Evolutionary conservation across 1,284 basidiomycete genomes (phyloP).

Genomic region (Vanrija humicola): DNA sequence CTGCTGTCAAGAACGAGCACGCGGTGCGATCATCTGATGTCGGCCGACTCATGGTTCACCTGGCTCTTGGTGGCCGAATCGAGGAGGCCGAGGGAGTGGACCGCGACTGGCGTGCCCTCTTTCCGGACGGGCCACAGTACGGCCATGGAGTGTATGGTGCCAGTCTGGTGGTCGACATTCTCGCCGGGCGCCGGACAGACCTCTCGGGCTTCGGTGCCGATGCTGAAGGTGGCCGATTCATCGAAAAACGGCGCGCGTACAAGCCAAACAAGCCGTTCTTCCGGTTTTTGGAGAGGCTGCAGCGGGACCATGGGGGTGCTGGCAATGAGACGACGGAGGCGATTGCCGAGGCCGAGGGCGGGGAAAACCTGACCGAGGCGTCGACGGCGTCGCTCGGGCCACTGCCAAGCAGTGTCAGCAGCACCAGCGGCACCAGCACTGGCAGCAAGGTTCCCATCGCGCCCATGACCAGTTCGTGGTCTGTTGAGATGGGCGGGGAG

Average conservation of each 20-base stretch:
- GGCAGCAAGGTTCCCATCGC: too few species aligned
- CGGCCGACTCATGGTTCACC: slow-evolving; percentile 31
- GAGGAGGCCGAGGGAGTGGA: slow-evolving; percentile 28
- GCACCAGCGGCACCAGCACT: too few species aligned
- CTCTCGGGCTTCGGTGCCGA: not conserved
- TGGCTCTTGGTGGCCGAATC: slow-evolving; percentile 15
- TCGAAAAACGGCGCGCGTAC: slow-evolving; percentile 2
- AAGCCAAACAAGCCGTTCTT: slow-evolving; percentile 6
- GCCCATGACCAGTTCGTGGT: too few species aligned
- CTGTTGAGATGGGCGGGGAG: too few species aligned
- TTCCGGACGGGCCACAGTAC: slow-evolving; percentile 5
- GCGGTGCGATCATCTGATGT: slow-evolving; percentile 22
- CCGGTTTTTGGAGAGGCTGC: slow-evolving; percentile 5
- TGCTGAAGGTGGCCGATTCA: not conserved
- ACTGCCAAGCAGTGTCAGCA: too few species aligned
- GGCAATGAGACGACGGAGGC: not conserved
- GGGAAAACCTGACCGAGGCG: too few species aligned
- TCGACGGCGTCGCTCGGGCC: too few species aligned
- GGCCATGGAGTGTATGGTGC: slow-evolving; percentile 33
- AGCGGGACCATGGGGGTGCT: not conserved
- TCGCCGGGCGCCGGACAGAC: slow-evolving; percentile 26
- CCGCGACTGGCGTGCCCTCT: slow-evolving; percentile 17
- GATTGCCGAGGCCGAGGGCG: not conserved
- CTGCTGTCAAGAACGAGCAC: slow-evolving; percentile 3
- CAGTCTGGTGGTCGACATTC: slow-evolving; percentile 28